Conservation (phyloP, 2,329 filamentous ascomycete species). For the Calonectria crousiana region DNA sequence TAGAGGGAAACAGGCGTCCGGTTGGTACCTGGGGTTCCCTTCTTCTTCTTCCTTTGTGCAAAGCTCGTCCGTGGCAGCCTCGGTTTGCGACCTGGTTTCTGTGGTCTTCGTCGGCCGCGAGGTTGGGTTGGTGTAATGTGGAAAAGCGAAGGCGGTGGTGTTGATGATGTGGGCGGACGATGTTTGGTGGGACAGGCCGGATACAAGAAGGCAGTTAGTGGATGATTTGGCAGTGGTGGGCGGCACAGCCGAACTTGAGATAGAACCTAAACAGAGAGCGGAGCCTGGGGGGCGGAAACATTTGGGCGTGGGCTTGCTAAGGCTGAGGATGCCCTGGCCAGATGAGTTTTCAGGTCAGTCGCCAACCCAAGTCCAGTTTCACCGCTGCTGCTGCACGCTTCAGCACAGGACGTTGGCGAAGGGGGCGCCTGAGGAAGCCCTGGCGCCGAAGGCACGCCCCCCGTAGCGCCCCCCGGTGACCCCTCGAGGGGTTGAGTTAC, state of each 20-base stretch:
- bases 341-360: slow-evolving; percentile 16
- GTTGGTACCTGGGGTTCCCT: background rate
- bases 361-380: slow-evolving; percentile 4
- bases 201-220: slow-evolving; percentile 18
- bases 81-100: background rate
- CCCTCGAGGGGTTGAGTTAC: slow-evolving; percentile 7
- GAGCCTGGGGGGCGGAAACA: slow-evolving; percentile 11
- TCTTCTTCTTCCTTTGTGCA: background rate
- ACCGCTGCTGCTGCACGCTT: background rate
- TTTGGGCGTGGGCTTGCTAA: slow-evolving; percentile 11
- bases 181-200: slow-evolving; percentile 21
- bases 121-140: slow-evolving; percentile 19
- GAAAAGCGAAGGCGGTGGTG: slow-evolving; percentile 24
- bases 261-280: slow-evolving; percentile 17
- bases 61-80: background rate
- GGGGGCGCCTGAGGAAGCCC: background rate
- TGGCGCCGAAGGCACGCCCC: slow-evolving; percentile 2
- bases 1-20: slow-evolving; percentile 3
- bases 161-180: slow-evolving; percentile 23
- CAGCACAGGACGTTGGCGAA: background rate
- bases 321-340: background rate
- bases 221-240: slow-evolving; percentile 18
- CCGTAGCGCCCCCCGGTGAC: slow-evolving; percentile 1
- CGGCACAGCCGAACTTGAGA: slow-evolving; percentile 19
- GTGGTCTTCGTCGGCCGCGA: background rate